Evolutionary conservation across 2,329 filamentous ascomycete genomes (phyloP), one percentile per base, ranked within the genome.

Genomic region (Colletotrichum sp.): DNA sequence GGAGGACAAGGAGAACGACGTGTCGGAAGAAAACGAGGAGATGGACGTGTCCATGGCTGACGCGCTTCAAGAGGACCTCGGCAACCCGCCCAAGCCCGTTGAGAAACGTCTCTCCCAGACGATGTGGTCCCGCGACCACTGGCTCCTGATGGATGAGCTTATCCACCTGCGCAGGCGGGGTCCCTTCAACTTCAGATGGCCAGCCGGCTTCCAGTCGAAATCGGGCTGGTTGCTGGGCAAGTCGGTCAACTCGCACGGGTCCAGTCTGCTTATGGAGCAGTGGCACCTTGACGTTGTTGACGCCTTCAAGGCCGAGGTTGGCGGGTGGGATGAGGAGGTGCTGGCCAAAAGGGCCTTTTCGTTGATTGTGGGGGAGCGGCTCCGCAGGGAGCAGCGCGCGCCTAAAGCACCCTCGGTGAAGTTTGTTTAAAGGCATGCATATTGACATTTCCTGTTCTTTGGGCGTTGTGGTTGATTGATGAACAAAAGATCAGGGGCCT

Each of bases 281-380:
- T 92, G 90, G 90, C 91, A 92, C 75, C 81, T 92, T 22, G 90
- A 92, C 74, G 86, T 91, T 70, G 86, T 92, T 28, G 88, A 91
- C 74, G 90, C 87, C 5, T 92, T 92, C 79, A 83, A 82, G 72
- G 80, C 80, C 15, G 84, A 88, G 74, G 85, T 90, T 4, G 87
- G 86, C 22, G 82, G 83, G 4, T 92, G 90, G 90, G 86, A 88
- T 27, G 90, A 88, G 78, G 83, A 79, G 9, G 82, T 82, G 13
- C 81, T 92, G 8, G 87, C 87, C 12, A 91, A 89, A 83, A 82
- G 90, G 60, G 80, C 92, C 27, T 91, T 91, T 80, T 86, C 86
- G 55, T 82, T 92, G 28, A 82, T 92, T 4, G 82, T 90, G 0
- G 90, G 88, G 2, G 90, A 91, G 81, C 82, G 87, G 81, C 84